phyloP scores from a whole-genome alignment of 495 filamentous ascomycete genomes.

The Xylaria bambusicola region DNA sequence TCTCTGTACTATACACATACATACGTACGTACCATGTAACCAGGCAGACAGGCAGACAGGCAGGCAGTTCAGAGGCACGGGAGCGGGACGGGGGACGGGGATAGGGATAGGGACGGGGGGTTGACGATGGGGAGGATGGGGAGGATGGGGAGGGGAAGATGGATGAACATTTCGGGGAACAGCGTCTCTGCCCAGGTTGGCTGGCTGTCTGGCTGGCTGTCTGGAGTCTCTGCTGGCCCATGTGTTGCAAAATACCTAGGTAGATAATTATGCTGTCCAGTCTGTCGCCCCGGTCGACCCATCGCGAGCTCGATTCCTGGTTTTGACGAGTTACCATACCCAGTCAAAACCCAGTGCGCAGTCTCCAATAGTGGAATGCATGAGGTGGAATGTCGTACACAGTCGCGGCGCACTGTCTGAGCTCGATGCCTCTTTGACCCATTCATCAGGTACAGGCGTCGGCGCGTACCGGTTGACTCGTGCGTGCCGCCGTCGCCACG shows the following conservation, averaged over 20 bases:
- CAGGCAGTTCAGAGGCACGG: too few relatives aligned
- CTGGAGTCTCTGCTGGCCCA: too few relatives aligned
- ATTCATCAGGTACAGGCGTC: conserved; percentile 7
- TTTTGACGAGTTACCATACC: neutral
- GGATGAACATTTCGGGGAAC: conserved; percentile 9
- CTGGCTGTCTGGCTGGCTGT: too few relatives aligned
- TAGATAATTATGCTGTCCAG: neutral
- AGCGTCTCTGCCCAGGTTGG: too few relatives aligned
- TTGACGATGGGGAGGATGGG: too few relatives aligned
- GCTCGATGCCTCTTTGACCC: neutral
- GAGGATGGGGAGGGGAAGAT: too few relatives aligned
- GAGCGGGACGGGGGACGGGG: too few relatives aligned
- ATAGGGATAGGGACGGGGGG: too few relatives aligned
- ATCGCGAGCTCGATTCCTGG: conserved; percentile 1
- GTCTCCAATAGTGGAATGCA: neutral
- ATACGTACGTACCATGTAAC: neutral
- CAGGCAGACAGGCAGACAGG: too few relatives aligned
- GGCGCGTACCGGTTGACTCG: conserved; percentile 9
- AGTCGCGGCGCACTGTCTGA: neutral
- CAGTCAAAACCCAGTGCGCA: neutral
- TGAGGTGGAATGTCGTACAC: neutral
- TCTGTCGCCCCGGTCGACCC: neutral
- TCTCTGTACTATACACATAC: too few relatives aligned
- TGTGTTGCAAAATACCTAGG: neutral
- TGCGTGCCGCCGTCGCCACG: neutral